A percentile compares a stretch with the other conserved stretches of the same genome.
Evolutionary conservation across 179 eudicot species (phyloP).

Genomic region (Spergularia azorica): DNA sequence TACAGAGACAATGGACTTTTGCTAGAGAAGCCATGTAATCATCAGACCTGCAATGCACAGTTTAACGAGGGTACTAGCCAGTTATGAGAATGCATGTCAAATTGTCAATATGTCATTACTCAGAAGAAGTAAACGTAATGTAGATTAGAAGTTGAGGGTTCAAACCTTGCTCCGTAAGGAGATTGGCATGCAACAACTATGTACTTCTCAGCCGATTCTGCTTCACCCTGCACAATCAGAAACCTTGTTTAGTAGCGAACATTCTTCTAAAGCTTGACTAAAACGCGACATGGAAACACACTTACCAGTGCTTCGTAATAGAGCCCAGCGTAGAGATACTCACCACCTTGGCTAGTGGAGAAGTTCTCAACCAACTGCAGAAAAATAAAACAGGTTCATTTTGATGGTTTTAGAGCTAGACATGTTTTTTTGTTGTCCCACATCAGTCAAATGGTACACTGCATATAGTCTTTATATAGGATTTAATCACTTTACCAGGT

Average conservation of each 20-base stretch:
- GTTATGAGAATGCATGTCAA: not conserved
- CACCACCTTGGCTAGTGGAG: constrained; percentile 50
- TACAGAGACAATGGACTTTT: constrained; percentile 40
- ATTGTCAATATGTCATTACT: too few relatives aligned
- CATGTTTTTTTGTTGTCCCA: too few relatives aligned
- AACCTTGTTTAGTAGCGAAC: not conserved
- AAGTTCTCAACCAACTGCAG: constrained; percentile 66
- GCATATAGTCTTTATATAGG: too few relatives aligned
- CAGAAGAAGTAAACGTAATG: too few relatives aligned
- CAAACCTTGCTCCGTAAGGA: constrained; percentile 42
- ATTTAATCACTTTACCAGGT: too few relatives aligned
- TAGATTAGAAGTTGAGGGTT: not conserved
- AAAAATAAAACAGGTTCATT: not conserved
- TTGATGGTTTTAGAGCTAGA: too few relatives aligned
- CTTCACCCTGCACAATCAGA: constrained; percentile 31
- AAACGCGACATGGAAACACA: too few relatives aligned
- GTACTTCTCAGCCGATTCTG: constrained; percentile 33
- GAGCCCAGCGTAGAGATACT: constrained; percentile 83
- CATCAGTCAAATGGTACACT: too few relatives aligned
- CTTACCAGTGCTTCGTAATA: constrained; percentile 82
- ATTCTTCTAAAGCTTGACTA: not conserved
- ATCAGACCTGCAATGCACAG: constrained; percentile 38
- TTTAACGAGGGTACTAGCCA: not conserved
- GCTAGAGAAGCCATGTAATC: constrained; percentile 55
- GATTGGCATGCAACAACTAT: constrained; percentile 37